A percentile compares a stretch with the other conserved stretches of the same genome.
Conservation (phyloP, 129 eudicot species). For the Pseudognaphalium luteoalbum region DNA sequence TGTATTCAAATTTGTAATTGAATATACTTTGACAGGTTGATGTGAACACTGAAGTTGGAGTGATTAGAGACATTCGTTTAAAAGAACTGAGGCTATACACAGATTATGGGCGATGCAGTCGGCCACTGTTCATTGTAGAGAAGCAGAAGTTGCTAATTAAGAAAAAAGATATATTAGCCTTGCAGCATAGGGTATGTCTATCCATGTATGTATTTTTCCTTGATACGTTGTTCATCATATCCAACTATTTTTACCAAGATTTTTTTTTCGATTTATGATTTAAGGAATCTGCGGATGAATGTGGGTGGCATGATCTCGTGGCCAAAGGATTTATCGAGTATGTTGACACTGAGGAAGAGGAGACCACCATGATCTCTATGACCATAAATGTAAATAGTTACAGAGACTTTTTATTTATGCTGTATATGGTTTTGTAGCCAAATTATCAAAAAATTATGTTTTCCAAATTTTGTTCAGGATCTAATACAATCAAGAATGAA, state of each 20-base stretch:
- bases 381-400: constrained; percentile 52
- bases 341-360: constrained; percentile 71
- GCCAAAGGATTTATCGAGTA: constrained; percentile 63
- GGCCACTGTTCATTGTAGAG: constrained; percentile 67
- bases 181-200: constrained; percentile 55
- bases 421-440: neutral
- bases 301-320: constrained; percentile 71
- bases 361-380: constrained; percentile 73
- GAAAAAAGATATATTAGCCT: constrained; percentile 50
- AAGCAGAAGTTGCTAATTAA: constrained; percentile 63
- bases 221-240: neutral
- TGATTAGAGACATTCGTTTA: constrained; percentile 58
- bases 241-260: neutral
- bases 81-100: constrained; percentile 63
- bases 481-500: constrained; percentile 47
- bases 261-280: neutral
- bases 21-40: too few relatives aligned
- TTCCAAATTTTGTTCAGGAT: constrained; percentile 32
- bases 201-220: neutral
- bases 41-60: constrained; percentile 61
- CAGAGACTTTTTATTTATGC: neutral
- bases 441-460: neutral
- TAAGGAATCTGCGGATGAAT: constrained; percentile 54
- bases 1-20: too few relatives aligned
- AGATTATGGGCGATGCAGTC: constrained; percentile 75